These are phyloP conservation scores for Vaccinium darrowii DNA, from an alignment of 148 eudicot genomes.

Conservation along the genomic window DNA sequence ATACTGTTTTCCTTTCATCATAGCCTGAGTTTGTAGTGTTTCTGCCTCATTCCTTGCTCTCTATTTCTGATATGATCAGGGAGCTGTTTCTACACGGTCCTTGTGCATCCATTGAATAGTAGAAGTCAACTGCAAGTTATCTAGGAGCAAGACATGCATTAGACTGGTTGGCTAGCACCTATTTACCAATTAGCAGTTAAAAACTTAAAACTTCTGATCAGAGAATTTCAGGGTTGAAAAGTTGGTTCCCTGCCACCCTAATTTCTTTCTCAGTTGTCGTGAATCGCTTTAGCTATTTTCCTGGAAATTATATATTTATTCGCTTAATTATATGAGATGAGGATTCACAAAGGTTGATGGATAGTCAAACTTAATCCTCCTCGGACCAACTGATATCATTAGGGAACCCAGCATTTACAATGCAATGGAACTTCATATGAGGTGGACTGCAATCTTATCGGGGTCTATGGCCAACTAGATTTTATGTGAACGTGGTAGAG, in stretches of 20 bases:
- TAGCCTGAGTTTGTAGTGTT: no score
- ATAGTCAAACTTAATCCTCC: neutral
- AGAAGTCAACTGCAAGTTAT: neutral
- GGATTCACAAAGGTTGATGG: neutral
- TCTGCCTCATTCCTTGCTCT: neutral
- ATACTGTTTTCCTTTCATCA: no score
- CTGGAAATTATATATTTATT: neutral
- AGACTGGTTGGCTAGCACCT: constrained; percentile 11
- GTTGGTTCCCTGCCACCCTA: neutral
- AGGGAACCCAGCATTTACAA: neutral
- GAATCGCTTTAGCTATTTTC: neutral
- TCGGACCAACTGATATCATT: neutral
- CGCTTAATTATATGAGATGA: neutral
- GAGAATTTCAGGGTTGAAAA: neutral
- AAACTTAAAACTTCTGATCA: no score
- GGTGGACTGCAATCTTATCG: neutral
- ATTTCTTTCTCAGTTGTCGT: neutral
- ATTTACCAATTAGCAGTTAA: neutral
- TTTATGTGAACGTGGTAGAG: neutral
- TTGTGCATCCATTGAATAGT: neutral
- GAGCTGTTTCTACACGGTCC: constrained; percentile 1
- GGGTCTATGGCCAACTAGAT: no score
- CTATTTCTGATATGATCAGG: neutral
- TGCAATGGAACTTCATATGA: neutral
- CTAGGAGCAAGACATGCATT: neutral